Base-by-base conservation (phyloP, 176 grass and related monocot genomes). In the Eleusine indica region DNA sequence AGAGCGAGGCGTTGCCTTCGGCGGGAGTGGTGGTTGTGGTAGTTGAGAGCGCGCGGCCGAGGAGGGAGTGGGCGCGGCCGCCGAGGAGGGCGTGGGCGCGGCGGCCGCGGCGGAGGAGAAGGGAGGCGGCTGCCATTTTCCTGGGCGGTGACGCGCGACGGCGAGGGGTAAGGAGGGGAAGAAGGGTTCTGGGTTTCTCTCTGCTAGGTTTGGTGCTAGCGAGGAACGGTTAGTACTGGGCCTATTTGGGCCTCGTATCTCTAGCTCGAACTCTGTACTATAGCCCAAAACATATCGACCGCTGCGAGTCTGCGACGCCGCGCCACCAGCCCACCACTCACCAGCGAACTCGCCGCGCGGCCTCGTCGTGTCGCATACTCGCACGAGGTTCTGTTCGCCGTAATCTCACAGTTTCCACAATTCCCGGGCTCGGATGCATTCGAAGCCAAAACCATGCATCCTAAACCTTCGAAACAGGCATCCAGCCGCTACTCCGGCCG, bases 121-220 rank as follows among this genome's bases (percentile, higher is more conserved):
- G 70, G 77, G 83, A 68, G 40, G 86, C 43, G 40, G 88, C 80
- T 30, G 68, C 80, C 88, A 86, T 90, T 86, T 83, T 78, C 19
- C 38, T 17, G 7, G 73, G 65, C 57, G 35, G 83, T 25, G 48
- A 56, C 48, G 40, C 16, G 47, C 57, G 51, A 42, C 12, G 74
- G 77, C 58, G 56, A 30, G 3, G 57, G 28, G 40, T 22, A 35
- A 35, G 32, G 32, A 35, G 32, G 32, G 32, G 32, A 35, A 35
- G 44, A n/a, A 38, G 47, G 82, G 29, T 60, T 67, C 82, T 82
- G 83, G 73, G 83, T 82, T 82, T 66, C 8, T 42, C 77, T 67
- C 46, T 37, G 47, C 14, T 89, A 85, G 77, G 88, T 89, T 86
- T 81, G 81, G 56, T 41, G 41, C 13, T 42, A 9, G 37, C n/a